Conservation (phyloP, 139 green algal species). For the Marvania coccoides region DNA sequence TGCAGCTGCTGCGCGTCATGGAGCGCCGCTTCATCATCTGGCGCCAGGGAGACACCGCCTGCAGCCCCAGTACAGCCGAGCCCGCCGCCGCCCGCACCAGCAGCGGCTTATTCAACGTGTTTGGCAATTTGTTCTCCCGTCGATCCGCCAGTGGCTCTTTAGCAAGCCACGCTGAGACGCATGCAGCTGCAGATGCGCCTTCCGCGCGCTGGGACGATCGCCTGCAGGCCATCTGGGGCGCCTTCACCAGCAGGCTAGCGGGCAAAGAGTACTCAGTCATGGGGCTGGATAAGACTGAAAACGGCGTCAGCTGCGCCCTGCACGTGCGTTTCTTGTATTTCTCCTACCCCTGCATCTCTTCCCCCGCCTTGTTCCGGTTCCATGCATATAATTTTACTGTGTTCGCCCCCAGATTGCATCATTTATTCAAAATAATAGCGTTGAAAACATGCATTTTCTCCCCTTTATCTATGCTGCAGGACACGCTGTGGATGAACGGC, state of each 20-base stretch:
- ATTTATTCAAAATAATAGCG: too few species aligned
- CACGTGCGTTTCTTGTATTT: constrained; percentile 6
- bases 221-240: constrained; percentile 1
- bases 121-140: too few species aligned
- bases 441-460: too few species aligned
- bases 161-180: too few species aligned
- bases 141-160: too few species aligned
- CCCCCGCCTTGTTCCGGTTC: background rate
- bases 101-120: too few species aligned
- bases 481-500: constrained; percentile 9
- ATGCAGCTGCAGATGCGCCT: background rate
- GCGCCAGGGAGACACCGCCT: background rate
- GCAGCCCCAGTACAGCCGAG: background rate
- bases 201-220: background rate
- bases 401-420: too few species aligned
- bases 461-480: constrained; percentile 1
- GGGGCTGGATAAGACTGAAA: background rate
- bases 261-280: constrained; percentile 8
- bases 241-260: background rate
- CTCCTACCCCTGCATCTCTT: background rate
- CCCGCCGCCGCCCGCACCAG: background rate
- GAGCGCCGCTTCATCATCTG: constrained; percentile 26
- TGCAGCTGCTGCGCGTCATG: constrained; percentile 11
- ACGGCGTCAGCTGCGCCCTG: constrained; percentile 7
- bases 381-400: too few species aligned